phyloP scores from a whole-genome alignment of 495 filamentous ascomycete species.

The Hypoxylon cercidicola region DNA sequence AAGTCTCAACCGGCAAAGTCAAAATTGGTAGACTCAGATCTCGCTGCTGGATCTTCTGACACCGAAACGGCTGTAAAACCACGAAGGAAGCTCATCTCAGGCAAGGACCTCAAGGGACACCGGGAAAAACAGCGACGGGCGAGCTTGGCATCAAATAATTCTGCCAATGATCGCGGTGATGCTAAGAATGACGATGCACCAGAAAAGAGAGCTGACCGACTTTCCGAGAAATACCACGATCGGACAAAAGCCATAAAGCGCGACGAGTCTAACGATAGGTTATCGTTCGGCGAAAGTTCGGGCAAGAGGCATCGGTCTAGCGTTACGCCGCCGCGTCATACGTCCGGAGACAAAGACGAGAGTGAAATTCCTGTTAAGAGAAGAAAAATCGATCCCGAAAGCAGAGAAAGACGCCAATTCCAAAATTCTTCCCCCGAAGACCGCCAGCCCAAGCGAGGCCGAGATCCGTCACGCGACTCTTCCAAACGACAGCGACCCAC shows the following conservation, averaged over 20 bases:
- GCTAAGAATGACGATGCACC: constrained; percentile 50
- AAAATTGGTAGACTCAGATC: constrained; percentile 60
- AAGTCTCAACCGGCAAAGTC: constrained; percentile 55
- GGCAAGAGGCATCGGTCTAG: constrained; percentile 75
- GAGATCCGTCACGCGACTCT: constrained; percentile 50
- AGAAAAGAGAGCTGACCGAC: constrained; percentile 48
- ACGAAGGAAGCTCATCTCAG: constrained; percentile 68
- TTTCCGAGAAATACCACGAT: constrained; percentile 59
- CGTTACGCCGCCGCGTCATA: constrained; percentile 71
- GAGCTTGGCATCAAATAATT: constrained; percentile 60
- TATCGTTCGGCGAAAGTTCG: constrained; percentile 59
- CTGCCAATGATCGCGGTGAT: constrained; percentile 56
- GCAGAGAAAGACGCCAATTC: constrained; percentile 54
- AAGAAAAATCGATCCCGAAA: constrained; percentile 58
- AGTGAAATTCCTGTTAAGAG: constrained; percentile 63
- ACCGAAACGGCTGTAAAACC: constrained; percentile 64
- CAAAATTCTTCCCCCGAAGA: constrained; percentile 54
- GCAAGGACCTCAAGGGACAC: constrained; percentile 66
- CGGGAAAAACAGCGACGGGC: constrained; percentile 63
- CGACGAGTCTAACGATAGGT: constrained; percentile 65
- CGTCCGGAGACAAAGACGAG: constrained; percentile 62
- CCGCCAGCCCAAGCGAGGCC: constrained; percentile 50
- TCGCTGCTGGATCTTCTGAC: constrained; percentile 58
- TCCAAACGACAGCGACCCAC: constrained; percentile 32
- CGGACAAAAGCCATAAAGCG: constrained; percentile 62